A percentile compares a stretch with the other conserved stretches of the same genome.
phyloP scores from a whole-genome alignment of 768 basidiomycete species.

The Lepiota brunneoincarnata region DNA sequence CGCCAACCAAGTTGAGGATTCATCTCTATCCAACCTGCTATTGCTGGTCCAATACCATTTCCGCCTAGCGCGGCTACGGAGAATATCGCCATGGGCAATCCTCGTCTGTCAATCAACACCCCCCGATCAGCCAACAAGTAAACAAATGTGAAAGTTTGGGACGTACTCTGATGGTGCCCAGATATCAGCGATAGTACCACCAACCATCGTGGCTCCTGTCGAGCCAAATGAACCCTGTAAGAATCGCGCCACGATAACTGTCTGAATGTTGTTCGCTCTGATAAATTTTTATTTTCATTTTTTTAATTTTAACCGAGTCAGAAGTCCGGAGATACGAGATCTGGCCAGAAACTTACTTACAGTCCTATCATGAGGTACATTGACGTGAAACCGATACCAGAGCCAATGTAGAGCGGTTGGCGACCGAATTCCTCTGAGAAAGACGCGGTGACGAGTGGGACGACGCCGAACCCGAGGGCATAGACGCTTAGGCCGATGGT shows the following conservation, averaged over 20 bases:
- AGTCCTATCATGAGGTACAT: slow-evolving; percentile 48
- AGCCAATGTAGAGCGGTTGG: slow-evolving; percentile 54
- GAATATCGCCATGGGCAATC: slow-evolving; percentile 77
- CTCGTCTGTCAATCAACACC: slow-evolving; percentile 46
- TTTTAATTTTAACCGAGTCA: too few species aligned
- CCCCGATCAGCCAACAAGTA: neutral
- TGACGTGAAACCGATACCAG: slow-evolving; percentile 42
- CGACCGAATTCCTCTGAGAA: slow-evolving; percentile 72
- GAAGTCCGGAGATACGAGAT: neutral
- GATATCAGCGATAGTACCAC: slow-evolving; percentile 72
- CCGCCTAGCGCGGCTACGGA: slow-evolving; percentile 41
- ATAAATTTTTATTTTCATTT: too few species aligned
- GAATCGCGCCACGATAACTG: slow-evolving; percentile 63
- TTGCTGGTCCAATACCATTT: slow-evolving; percentile 24
- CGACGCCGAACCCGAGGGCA: slow-evolving; percentile 56
- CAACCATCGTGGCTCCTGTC: slow-evolving; percentile 71
- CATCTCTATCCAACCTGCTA: slow-evolving; percentile 28
- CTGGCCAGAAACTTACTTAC: slow-evolving; percentile 24
- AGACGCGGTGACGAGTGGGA: slow-evolving; percentile 62
- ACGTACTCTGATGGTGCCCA: slow-evolving; percentile 60
- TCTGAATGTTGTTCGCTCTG: slow-evolving; percentile 51
- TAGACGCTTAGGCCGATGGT: slow-evolving; percentile 49
- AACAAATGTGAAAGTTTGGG: neutral
- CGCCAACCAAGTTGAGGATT: slow-evolving; percentile 24
- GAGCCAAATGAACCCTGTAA: slow-evolving; percentile 66